Percentiles rank a stretch among this genome's conserved stretches.
Conservation (phyloP, 2,329 filamentous ascomycete species). For the Tothia fuscella region DNA sequence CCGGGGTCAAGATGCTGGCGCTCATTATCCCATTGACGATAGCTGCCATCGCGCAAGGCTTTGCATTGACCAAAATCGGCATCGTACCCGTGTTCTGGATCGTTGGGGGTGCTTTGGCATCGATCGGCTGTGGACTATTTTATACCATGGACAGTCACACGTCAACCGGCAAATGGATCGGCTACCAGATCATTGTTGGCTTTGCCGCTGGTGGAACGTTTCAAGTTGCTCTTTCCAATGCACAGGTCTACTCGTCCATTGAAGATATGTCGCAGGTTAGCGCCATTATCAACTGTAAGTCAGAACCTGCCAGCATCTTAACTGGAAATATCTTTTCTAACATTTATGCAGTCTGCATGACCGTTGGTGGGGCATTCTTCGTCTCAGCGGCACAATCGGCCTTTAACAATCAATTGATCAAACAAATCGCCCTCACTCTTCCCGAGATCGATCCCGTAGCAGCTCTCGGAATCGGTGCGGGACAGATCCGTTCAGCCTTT, state of each 20-base stretch:
- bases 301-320: neutral
- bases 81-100: constrained; percentile 23
- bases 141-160: constrained; percentile 29
- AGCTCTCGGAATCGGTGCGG: constrained; percentile 32
- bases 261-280: constrained; percentile 17
- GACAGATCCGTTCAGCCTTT: constrained; percentile 28
- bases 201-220: constrained; percentile 30
- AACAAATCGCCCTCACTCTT: constrained; percentile 8
- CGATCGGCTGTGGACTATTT: constrained; percentile 30
- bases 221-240: constrained; percentile 29
- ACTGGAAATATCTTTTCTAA: neutral
- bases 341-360: constrained; percentile 3
- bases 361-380: constrained; percentile 1
- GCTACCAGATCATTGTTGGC: constrained; percentile 35
- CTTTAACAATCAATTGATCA: constrained; percentile 5
- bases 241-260: constrained; percentile 19
- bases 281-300: constrained; percentile 16
- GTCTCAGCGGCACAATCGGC: constrained; percentile 6
- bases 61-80: constrained; percentile 19
- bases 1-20: constrained; percentile 32
- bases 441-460: constrained; percentile 23
- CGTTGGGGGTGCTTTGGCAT: constrained; percentile 18
- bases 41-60: constrained; percentile 16
- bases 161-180: constrained; percentile 32
- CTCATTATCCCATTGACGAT: constrained; percentile 25